Conservation (phyloP, 768 basidiomycete species). For the Termitomyces sp. region DNA sequence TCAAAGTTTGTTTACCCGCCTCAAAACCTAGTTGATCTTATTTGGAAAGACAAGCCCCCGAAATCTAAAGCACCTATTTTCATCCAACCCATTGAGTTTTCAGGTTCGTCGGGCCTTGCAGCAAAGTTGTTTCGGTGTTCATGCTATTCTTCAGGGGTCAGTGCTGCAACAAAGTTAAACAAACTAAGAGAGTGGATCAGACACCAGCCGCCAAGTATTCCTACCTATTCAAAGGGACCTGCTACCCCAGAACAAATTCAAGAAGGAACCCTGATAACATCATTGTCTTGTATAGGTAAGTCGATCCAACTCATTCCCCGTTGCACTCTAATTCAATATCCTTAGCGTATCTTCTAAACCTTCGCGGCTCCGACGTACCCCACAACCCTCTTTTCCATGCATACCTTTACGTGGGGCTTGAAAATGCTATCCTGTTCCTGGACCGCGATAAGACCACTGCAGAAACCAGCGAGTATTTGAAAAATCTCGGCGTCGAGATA, state of each 20-base stretch:
- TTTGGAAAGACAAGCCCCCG: constrained; percentile 76
- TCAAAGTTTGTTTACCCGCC: constrained; percentile 79
- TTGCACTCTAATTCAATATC: background rate
- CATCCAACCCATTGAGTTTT: constrained; percentile 69
- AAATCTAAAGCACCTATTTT: constrained; percentile 66
- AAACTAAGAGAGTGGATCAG: constrained; percentile 71
- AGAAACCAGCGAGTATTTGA: constrained; percentile 58
- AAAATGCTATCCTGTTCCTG: constrained; percentile 71
- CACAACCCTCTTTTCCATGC: constrained; percentile 91
- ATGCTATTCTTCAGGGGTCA: constrained; percentile 40
- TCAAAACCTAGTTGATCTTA: constrained; percentile 79
- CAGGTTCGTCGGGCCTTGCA: constrained; percentile 37
- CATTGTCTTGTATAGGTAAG: constrained; percentile 70
- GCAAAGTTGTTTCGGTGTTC: background rate
- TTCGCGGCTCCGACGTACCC: constrained; percentile 88
- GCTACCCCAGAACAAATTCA: constrained; percentile 64
- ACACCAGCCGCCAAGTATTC: constrained; percentile 54
- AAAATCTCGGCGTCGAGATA: constrained; percentile 52
- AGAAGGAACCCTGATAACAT: constrained; percentile 65
- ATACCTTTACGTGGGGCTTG: constrained; percentile 73
- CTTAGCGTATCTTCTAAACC: constrained; percentile 82
- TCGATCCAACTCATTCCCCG: background rate
- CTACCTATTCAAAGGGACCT: constrained; percentile 60
- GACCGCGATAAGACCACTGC: constrained; percentile 63
- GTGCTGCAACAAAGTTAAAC: constrained; percentile 68